These are phyloP conservation scores for Fomitopsis pulvina DNA, from an alignment of 768 basidiomycete species.

Conservation along the genomic window DNA sequence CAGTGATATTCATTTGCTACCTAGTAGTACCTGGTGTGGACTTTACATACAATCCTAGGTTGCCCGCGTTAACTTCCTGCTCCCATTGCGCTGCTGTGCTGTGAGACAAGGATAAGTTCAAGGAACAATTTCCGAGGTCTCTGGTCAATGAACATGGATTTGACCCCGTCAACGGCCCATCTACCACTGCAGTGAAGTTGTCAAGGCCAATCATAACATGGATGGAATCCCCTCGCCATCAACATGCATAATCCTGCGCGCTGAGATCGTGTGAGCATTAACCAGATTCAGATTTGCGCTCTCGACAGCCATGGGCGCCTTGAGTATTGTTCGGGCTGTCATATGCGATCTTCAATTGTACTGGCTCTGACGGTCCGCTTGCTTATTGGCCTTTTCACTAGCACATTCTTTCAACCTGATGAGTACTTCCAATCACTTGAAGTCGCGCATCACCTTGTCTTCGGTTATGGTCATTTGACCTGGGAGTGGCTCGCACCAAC, in stretches of 20 bases:
- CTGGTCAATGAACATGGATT: no score
- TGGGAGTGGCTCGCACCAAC: constrained; percentile 86
- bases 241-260: not conserved
- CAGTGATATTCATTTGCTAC: no score
- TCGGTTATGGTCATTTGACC: constrained; percentile 86
- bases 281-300: not conserved
- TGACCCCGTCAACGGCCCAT: no score
- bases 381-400: constrained; percentile 58
- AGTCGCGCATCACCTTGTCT: constrained; percentile 82
- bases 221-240: no score
- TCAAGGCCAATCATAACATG: no score
- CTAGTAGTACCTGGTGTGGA: no score
- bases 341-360: constrained; percentile 3
- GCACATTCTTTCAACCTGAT: constrained; percentile 93
- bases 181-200: no score
- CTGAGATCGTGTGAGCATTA: not conserved
- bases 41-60: no score
- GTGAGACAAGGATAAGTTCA: no score
- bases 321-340: not conserved
- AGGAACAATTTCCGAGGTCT: no score
- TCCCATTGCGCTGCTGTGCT: no score
- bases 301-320: not conserved
- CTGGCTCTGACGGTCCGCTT: constrained; percentile 33
- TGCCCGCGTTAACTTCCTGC: no score
- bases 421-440: constrained; percentile 96